Evolutionary conservation across 345 rosid genomes (phyloP), one percentile per base, ranked within the genome.

Genomic region (Dipteronia sinensis): DNA sequence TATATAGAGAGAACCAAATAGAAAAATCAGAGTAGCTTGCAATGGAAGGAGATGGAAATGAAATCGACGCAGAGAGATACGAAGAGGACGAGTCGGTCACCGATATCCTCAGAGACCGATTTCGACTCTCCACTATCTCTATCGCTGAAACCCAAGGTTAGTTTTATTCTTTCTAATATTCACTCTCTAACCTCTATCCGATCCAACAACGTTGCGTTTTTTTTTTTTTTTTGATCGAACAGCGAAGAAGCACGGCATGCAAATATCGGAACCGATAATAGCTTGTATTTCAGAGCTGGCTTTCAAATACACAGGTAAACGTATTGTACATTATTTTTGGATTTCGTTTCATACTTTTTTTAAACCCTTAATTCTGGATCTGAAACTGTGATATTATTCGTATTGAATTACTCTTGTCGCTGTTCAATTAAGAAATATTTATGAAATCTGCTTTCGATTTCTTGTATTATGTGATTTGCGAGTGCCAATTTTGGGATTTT

Each of bases 91-190:
- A 89, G 22, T 82, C 93, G 7, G 86, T 82, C 70, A 85, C 77
- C 46, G 90, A 92, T 68, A 78, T 87, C 46, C 84, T 89, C n/a
- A 85, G 87, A 64, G 98, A 92, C 76, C 94, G 99, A 55, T 90
- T 93, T 76, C 84, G 97, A 67, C 93, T 95, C 85, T 84, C 94
- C 40, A 82, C 91, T 13, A 86, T 95, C 80, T 89, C 97, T 73
- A 89, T 93, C 64, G 93, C 94, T 76, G 91, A 93, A 85, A 64
- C 88, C 17, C 91, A 93, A 83, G 96, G 99, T 95, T 81, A 94
- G 98, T 93, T 73, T 61, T 29, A 13, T 63, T 66, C 82, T 49
- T 72, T 42, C 59, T n/a, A 68, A 25, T 46, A 27, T 53, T 49
- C 70, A 46, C 71, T 44, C 59, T 1, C 42, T 7, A 20, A 7